Base-by-base conservation (phyloP, 1,284 basidiomycete genomes). In the Pseudozyma sp. region DNA sequence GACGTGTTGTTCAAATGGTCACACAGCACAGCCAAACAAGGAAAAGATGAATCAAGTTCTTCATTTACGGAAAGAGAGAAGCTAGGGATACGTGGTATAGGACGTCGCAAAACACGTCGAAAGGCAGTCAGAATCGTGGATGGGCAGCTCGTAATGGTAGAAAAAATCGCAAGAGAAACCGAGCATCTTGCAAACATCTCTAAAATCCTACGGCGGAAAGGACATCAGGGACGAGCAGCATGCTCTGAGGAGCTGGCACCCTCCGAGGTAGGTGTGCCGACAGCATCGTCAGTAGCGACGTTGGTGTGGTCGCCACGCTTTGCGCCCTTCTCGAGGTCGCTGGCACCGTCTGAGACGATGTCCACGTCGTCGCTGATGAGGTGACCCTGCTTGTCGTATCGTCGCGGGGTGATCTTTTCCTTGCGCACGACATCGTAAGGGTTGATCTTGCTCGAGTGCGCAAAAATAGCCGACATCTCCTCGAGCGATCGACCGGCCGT, bases 401-500 rank as follows among this genome's bases (percentile, higher is more conserved):
- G 67, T 37, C 81, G 69, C 2, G 81, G 79, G 2, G 70, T 77
- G 37, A 54, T 19, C 52, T 65, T 64, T 55, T 81, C 81, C 49
- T 72, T 78, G 29, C 52, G 53, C 4, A 82, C 81, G 8, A 80
- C 79, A 44, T 80, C 78, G 71, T 70, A 80, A 2, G 81, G 81
- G 68, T 82, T 81, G 65, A 70, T 59, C 29, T 67, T 66, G 62
- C 67, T 74, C 46, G 80, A 76, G 40, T 74, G 54, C 2, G 78
- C 78, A 55, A 82, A 82, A 43, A 82, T 82, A 34, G 61, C 48
- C 47, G 73, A 73, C 78, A 82, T 81, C 58, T 82, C 80, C 52
- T 82, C 81, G 30, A 82, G 71, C 56, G 73, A 77, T 7, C 81
- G 67, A 4, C 80, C 78, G 8, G 75, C 72, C 1, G 80, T 81